Conservation (phyloP, 768 basidiomycete genomes). For the Trametes cinnabarina region DNA sequence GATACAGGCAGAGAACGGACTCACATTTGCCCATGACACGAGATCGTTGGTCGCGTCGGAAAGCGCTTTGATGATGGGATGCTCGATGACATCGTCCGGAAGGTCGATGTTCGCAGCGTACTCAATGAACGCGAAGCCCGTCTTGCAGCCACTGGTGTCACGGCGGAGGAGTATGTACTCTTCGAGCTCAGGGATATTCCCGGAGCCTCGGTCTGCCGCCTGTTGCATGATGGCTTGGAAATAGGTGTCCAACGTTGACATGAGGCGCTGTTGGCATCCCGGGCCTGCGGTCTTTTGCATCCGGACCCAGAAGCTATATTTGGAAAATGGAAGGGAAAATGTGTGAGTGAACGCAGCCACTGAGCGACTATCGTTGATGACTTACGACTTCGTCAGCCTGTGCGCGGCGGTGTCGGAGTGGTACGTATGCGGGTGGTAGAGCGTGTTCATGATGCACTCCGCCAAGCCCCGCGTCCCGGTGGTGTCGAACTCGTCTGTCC, state of each 20-base stretch:
- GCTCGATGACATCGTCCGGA: slow-evolving; percentile 51
- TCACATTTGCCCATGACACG: slow-evolving; percentile 44
- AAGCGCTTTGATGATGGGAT: slow-evolving; percentile 47
- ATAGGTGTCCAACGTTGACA: slow-evolving; percentile 31
- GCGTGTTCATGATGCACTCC: slow-evolving; percentile 31
- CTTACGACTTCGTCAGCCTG: slow-evolving; percentile 21
- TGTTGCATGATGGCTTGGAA: slow-evolving; percentile 33
- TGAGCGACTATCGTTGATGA: neutral
- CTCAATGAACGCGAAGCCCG: slow-evolving; percentile 51
- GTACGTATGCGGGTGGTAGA: slow-evolving; percentile 28
- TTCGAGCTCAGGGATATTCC: slow-evolving; percentile 39
- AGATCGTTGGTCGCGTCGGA: slow-evolving; percentile 47
- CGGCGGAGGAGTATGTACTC: slow-evolving; percentile 53
- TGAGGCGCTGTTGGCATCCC: slow-evolving; percentile 36
- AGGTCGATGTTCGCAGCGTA: slow-evolving; percentile 53
- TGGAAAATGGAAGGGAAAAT: neutral
- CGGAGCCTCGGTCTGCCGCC: slow-evolving; percentile 29
- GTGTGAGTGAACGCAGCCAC: slow-evolving; percentile 2
- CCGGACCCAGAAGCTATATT: slow-evolving; percentile 34
- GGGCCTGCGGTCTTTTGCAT: slow-evolving; percentile 38
- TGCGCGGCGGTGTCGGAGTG: slow-evolving; percentile 27
- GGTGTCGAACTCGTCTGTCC: slow-evolving; percentile 38
- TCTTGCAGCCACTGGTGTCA: slow-evolving; percentile 52
- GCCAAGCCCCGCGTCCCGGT: slow-evolving; percentile 21
- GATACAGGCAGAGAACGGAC: slow-evolving; percentile 14